Evolutionary conservation across 495 filamentous ascomycete genomes (phyloP), one percentile per base, ranked within the genome.

Genomic region (Cenococcum geophilum): DNA sequence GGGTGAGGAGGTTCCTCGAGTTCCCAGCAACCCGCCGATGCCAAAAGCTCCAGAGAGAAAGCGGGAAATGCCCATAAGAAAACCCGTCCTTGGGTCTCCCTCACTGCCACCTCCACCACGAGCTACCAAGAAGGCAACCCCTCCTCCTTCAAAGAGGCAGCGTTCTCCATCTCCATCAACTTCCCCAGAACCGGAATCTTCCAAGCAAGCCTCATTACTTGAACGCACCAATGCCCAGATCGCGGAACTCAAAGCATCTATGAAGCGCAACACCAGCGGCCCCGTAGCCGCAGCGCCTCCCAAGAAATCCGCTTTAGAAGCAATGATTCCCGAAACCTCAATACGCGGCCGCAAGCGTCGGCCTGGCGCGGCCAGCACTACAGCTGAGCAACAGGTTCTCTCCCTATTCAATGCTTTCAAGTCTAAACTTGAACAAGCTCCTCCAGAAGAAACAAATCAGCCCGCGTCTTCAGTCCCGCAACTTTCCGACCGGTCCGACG

Each of bases 201-300:
- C 32, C 65, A 82, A 82, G 59, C 80, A 84, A 35, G 86, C 88
- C 23, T 74, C 69, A 8, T 78, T 89, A 0, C 74, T 91, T 5
- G 85, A 87, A n/a, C 78, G 82, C 62, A 92, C 91, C 6, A 96
- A 97, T 64, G 90, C 90, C 20, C 87, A 97, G 69, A 96, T 97
- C 63, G 92, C 88, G 11, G 86, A 86, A 12, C 74, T 98, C 40
- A 96, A 93, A 74, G 88, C 89, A 18, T 95, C 90, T 1, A 95
- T 97, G 89, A 92, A 87, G 67, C 86, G 95, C 32, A 89, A 80
- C 48, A 79, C 86, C 43, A 74, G 83, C 59, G 72, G 78, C 0
- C 80, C 83, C 16, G 78, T 82, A n/a, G 72, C 77, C 10, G 76
- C 82, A 35, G 80, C 74, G 4, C 57, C 78, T 25, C 76, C 76